These are phyloP conservation scores for Talaromyces sp. DNA, from an alignment of 2,329 filamentous ascomycete genomes.

Conservation along the genomic window DNA sequence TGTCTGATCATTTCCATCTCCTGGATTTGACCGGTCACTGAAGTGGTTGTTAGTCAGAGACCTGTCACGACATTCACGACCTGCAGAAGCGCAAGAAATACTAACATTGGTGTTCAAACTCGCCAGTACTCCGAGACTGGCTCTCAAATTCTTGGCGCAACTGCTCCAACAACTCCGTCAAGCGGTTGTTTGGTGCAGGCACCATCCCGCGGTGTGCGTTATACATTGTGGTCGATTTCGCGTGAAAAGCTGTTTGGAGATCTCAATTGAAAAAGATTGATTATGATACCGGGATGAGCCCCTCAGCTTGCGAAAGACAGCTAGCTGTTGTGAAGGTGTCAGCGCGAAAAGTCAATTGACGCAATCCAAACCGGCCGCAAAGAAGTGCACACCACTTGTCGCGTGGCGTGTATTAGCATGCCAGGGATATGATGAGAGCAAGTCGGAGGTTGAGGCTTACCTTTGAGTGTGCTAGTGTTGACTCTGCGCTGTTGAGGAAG, in stretches of 20 bases:
- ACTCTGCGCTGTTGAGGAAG: constrained; percentile 6
- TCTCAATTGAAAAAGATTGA: background rate
- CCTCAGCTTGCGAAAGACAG: constrained; percentile 12
- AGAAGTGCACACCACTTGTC: background rate
- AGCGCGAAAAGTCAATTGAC: constrained; percentile 9
- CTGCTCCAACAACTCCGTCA: constrained; percentile 88
- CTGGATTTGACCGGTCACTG: constrained; percentile 85
- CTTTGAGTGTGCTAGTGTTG: background rate
- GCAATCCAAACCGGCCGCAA: background rate
- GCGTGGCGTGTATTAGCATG: background rate
- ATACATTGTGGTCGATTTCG: constrained; percentile 61
- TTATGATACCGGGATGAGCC: background rate
- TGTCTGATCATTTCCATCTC: constrained; percentile 93
- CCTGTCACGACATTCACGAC: background rate
- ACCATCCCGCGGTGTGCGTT: constrained; percentile 80
- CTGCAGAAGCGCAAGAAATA: constrained; percentile 28
- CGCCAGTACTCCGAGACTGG: constrained; percentile 73
- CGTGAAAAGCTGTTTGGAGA: background rate
- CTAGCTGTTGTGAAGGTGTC: constrained; percentile 5
- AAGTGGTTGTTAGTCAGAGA: constrained; percentile 25
- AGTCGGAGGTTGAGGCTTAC: background rate
- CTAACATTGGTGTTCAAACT: constrained; percentile 92
- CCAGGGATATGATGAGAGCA: background rate
- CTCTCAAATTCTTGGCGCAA: constrained; percentile 87
- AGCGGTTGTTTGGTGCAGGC: constrained; percentile 64